Percentiles rank a stretch among this genome's conserved stretches.
Evolutionary conservation across 768 basidiomycete species (phyloP).

Genomic region (Mycena alexandri): DNA sequence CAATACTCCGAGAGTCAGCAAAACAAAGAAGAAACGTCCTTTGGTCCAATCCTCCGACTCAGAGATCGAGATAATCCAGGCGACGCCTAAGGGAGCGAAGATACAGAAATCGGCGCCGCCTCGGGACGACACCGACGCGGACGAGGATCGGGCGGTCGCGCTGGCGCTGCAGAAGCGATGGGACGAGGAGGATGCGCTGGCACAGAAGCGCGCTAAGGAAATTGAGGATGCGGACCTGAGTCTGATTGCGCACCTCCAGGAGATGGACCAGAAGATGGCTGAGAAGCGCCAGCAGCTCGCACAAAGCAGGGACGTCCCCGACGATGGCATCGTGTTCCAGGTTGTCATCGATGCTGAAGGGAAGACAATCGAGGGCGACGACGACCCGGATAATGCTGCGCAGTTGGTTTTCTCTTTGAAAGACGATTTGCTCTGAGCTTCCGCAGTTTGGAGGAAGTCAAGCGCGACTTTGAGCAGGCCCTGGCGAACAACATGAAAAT

Average conservation of each 20-base stretch:
- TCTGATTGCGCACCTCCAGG: slow-evolving; percentile 19
- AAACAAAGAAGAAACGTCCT: slow-evolving; percentile 16
- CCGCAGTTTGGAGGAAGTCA: slow-evolving; percentile 25
- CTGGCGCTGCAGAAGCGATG: slow-evolving; percentile 27
- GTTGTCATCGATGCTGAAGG: slow-evolving; percentile 29
- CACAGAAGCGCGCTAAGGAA: slow-evolving; percentile 8
- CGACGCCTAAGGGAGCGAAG: slow-evolving; percentile 3
- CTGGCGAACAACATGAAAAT: slow-evolving; percentile 12
- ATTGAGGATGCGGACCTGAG: slow-evolving; percentile 8
- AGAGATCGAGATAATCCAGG: slow-evolving; percentile 17
- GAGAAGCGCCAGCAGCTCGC: slow-evolving; percentile 16
- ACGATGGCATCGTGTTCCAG: slow-evolving; percentile 28
- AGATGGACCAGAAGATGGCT: slow-evolving; percentile 28
- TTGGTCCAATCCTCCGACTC: background rate
- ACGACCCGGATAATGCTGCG: slow-evolving; percentile 33
- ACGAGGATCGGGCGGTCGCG: slow-evolving; percentile 24
- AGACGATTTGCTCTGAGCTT: background rate
- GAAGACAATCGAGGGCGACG: slow-evolving; percentile 32
- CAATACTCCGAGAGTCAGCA: background rate
- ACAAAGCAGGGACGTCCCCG: slow-evolving; percentile 17
- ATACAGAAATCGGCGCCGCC: background rate
- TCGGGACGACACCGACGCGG: background rate
- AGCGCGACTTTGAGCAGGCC: slow-evolving; percentile 29
- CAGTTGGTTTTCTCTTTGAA: slow-evolving; percentile 7
- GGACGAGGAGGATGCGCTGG: slow-evolving; percentile 26